Evolutionary conservation across 78 protist species (phyloP), one percentile per base, ranked within the genome.

Genomic region (Tieghemostelium lacteum): DNA sequence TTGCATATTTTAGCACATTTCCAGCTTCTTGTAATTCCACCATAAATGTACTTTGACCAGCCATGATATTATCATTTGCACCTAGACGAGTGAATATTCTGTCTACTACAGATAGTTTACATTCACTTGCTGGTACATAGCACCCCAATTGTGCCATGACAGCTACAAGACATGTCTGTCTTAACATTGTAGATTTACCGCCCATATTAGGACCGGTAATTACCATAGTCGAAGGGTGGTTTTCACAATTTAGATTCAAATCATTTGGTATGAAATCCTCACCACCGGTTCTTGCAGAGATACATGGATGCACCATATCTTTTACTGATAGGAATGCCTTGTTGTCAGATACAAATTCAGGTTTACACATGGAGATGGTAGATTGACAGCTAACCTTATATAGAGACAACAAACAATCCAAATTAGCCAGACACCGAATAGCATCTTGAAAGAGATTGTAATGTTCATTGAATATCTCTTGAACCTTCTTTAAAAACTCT

Each of bases 91-190:
- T 98, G 88, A 98, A 98, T 73, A 99, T 95, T 7, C 99, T 36
- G 66, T 98, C 99, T 29, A 94, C 92, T 4, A 98, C 96, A 24
- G 99, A 69, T 75, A 98, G 42, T 63, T 1, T 8, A 45, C 92
- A 93, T 34, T 17, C 0, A 28, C 34, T 37, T 1, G 99, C 99
- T 2, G 99, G 98, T 20, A 99, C 99, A 24, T 16, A 75, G 74
- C 98, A 95, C 37, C 99, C 99, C 49, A 99, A 26, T 85, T 99
- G 99, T 22, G 99, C 99, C 93, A 98, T 49, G 36, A 98, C 50
- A 2, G 94, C 94, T 26, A 93, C 78, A 5, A 98, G 34, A 65
- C 98, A 93, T 29, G 94, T 42, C 50, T 93, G 96, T 10, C 99
- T 85, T 33, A 98, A 94, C 16, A 98, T 39, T 24, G 99, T 98